Base-by-base conservation (phyloP, 2,329 filamentous ascomycete species). In the Cyphellophora attinorum region DNA sequence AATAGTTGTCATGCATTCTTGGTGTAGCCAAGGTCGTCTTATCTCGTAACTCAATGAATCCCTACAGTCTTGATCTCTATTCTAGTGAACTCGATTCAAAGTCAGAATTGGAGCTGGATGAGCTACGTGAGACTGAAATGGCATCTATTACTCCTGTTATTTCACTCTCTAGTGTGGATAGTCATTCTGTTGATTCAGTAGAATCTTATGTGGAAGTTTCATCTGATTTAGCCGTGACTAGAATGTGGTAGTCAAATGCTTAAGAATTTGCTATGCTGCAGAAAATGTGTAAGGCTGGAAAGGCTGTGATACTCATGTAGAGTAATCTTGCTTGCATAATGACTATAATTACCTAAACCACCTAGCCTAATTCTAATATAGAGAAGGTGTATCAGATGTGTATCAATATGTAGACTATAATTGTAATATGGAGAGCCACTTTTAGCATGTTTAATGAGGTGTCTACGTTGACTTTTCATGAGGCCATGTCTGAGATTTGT, bases 291-390 rank as follows among this genome's bases (percentile, higher is more conserved):
- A 8, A n/a, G 21, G 8, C 32, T 14, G 18, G 32, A 10, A 19
- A 10, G 3, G 19, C 28, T 29, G 16, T 33, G 16, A 16, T 35
- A 5, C 5, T 29, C 21, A 16, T 35, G 4, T 35, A 16, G 19
- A 35, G 29, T 12, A 11, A 19, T 13, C 11, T 35, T n/a, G 33
- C 33, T 16, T 4, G 14, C 23, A 16, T 35, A 16, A 32, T 14
- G 11, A 32, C 25, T 19, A 25, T 25, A 6, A 28, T 18, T 29
- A 12, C 27, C 10, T 25, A 8, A 8, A 25, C n/a, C 10, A 8
- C n/a, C 21, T 25, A 8, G 10, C 10, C 10, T 25, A n/a, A 25
- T n/a, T 25, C 10, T n/a, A n/a, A 25, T 25, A 10, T 25, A 25
- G 21, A 25, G 21, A n/a, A 25, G 21, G n/a, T 25, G 8, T n/a